phyloP scores from a whole-genome alignment of 805 yeast genomes.

The Grigorovia jiainica region DNA sequence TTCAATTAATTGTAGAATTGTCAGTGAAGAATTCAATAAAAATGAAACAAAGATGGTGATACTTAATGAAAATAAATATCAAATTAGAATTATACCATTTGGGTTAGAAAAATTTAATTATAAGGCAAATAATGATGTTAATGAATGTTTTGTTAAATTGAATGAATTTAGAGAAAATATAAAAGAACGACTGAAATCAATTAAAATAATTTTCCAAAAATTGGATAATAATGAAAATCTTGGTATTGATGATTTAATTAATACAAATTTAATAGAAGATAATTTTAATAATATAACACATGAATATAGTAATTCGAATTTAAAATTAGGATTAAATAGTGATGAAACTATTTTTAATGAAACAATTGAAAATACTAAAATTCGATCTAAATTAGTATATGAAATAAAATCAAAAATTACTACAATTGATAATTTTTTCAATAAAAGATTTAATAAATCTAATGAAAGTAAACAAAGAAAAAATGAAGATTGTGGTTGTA shows the following conservation, averaged over 20 bases:
- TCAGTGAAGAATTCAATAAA: slow-evolving; percentile 33
- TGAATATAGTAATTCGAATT: slow-evolving; percentile 10
- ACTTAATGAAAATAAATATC: slow-evolving; percentile 13
- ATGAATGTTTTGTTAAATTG: slow-evolving; percentile 6
- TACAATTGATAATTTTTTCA: background rate
- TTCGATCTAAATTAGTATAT: slow-evolving; percentile 1
- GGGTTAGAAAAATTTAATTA: slow-evolving; percentile 9
- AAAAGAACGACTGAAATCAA: slow-evolving; percentile 9
- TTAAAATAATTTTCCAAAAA: slow-evolving; percentile 9
- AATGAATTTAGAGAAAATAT: slow-evolving; percentile 6
- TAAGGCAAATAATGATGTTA: slow-evolving; percentile 8
- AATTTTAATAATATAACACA: slow-evolving; percentile 19
- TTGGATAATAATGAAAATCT: slow-evolving; percentile 9
- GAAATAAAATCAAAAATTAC: slow-evolving; percentile 9
- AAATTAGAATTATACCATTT: slow-evolving; percentile 25
- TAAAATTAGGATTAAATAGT: background rate
- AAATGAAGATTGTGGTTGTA: slow-evolving; percentile 18
- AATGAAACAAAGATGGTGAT: slow-evolving; percentile 12
- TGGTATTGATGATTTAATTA: slow-evolving; percentile 13
- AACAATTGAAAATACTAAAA: slow-evolving; percentile 2
- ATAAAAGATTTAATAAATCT: slow-evolving; percentile 6
- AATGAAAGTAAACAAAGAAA: slow-evolving; percentile 1
- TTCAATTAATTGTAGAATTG: slow-evolving; percentile 44
- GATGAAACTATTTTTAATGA: background rate
- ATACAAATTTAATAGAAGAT: slow-evolving; percentile 18